Evolutionary conservation across 495 filamentous ascomycete species (phyloP).

Genomic region (Penicillium goetzii): DNA sequence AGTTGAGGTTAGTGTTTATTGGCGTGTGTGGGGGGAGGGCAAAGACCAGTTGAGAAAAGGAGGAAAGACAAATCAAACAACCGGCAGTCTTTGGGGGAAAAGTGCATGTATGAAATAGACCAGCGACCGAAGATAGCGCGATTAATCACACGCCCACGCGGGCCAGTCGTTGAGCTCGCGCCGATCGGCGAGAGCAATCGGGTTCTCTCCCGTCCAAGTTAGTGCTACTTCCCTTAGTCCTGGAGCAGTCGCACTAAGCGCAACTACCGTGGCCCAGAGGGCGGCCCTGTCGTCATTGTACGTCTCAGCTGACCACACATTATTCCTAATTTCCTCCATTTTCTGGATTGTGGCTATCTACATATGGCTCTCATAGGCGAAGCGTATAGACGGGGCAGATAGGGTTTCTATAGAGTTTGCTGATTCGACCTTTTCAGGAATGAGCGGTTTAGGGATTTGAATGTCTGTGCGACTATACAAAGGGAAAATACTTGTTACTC

Average conservation of each 20-base stretch:
- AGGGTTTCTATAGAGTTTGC: background rate
- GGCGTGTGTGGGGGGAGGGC: background rate
- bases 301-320: conserved; percentile 16
- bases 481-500: too few relatives aligned
- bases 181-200: conserved; percentile 2
- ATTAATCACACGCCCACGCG: background rate
- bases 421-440: background rate
- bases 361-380: background rate
- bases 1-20: background rate
- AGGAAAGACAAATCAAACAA: background rate
- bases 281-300: conserved; percentile 23
- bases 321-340: too few relatives aligned
- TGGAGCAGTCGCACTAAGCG: background rate
- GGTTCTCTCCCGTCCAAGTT: background rate
- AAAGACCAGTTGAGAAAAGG: background rate
- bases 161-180: background rate
- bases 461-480: background rate
- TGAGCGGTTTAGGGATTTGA: background rate
- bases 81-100: background rate
- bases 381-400: background rate
- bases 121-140: conserved; percentile 5
- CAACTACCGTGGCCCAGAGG: conserved; percentile 7
- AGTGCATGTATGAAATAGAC: background rate
- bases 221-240: too few relatives aligned
- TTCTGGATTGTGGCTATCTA: conserved; percentile 9